Percentiles rank a stretch among this genome's conserved stretches.
These are phyloP conservation scores for Hordeum pubiflorum DNA, from an alignment of 202 grass and related monocot species.

Conservation along the genomic window DNA sequence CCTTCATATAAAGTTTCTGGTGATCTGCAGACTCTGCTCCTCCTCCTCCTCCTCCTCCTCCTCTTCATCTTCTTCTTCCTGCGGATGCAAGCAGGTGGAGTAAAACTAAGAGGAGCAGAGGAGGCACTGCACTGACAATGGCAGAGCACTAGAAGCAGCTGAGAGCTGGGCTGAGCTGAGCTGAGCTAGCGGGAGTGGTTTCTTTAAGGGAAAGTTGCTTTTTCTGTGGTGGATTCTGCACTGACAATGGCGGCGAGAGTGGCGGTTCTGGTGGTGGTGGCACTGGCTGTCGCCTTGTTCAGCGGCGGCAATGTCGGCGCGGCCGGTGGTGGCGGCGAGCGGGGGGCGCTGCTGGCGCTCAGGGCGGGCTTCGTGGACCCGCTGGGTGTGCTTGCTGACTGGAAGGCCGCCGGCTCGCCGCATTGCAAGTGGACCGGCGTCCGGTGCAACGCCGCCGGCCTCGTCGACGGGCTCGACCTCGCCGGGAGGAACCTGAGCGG, in stretches of 20 bases:
- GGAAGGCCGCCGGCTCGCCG: constrained; percentile 33
- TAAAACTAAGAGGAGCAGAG: constrained; percentile 18
- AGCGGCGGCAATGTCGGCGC: background rate
- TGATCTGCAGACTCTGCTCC: constrained; percentile 19
- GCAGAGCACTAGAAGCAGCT: constrained; percentile 45
- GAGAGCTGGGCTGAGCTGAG: background rate
- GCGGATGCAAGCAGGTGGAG: constrained; percentile 20
- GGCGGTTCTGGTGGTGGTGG: constrained; percentile 21
- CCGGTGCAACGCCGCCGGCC: constrained; percentile 41
- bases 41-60: background rate
- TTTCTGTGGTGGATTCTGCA: background rate
- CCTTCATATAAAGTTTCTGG: constrained; percentile 38
- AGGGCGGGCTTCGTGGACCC: constrained; percentile 58
- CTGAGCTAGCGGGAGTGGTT: background rate
- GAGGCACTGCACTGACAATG: constrained; percentile 33
- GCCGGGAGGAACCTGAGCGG: constrained; percentile 72
- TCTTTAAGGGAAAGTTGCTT: background rate
- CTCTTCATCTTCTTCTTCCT: background rate
- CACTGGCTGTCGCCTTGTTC: constrained; percentile 4
- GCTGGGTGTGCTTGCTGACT: constrained; percentile 39
- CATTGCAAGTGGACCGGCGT: constrained; percentile 81
- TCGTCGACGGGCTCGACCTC: constrained; percentile 55
- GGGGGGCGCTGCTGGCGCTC: constrained; percentile 42
- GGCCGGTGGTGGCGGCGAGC: constrained; percentile 19
- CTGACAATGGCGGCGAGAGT: constrained; percentile 25